Evolutionary conservation across 805 yeast species (phyloP).

Genomic region (Grigorovia transvaalensis): DNA sequence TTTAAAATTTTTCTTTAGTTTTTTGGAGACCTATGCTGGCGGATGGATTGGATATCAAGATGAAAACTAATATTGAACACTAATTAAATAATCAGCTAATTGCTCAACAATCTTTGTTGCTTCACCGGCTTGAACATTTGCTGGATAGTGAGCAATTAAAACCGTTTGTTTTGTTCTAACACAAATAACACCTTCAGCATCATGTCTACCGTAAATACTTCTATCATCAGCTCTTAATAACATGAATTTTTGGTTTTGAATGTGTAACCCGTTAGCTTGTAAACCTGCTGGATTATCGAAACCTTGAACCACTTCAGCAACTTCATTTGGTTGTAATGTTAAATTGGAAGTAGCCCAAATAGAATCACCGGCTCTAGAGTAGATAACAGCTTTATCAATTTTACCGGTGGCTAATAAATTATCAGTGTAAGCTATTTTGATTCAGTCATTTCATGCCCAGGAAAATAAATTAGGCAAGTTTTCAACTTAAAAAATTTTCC

Average conservation of each 20-base stretch:
- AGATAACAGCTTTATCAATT: constrained; percentile 85
- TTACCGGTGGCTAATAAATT: constrained; percentile 80
- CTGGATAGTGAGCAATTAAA: constrained; percentile 87
- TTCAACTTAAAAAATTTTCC: too few species aligned
- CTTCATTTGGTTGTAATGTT: constrained; percentile 56
- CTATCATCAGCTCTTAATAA: constrained; percentile 83
- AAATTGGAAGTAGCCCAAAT: constrained; percentile 83
- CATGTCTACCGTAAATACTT: constrained; percentile 87
- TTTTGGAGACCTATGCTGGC: too few species aligned
- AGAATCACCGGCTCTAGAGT: constrained; percentile 90
- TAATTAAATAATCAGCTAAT: constrained; percentile 86
- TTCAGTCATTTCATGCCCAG: too few species aligned
- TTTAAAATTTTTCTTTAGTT: too few species aligned
- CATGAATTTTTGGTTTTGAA: constrained; percentile 79
- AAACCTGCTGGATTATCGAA: constrained; percentile 68
- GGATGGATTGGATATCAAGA: too few species aligned
- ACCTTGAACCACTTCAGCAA: constrained; percentile 63
- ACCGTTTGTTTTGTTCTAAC: constrained; percentile 93
- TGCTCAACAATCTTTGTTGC: constrained; percentile 93
- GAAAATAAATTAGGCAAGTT: too few species aligned
- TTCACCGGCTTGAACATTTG: constrained; percentile 85
- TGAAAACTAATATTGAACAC: constrained; percentile 57
- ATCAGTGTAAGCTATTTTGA: constrained; percentile 75
- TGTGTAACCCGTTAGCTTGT: constrained; percentile 79
- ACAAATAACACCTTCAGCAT: constrained; percentile 76